Evolutionary conservation across 2,329 filamentous ascomycete species (phyloP), one percentile per base, ranked within the genome.

Genomic region (Biscogniauxia sp.): DNA sequence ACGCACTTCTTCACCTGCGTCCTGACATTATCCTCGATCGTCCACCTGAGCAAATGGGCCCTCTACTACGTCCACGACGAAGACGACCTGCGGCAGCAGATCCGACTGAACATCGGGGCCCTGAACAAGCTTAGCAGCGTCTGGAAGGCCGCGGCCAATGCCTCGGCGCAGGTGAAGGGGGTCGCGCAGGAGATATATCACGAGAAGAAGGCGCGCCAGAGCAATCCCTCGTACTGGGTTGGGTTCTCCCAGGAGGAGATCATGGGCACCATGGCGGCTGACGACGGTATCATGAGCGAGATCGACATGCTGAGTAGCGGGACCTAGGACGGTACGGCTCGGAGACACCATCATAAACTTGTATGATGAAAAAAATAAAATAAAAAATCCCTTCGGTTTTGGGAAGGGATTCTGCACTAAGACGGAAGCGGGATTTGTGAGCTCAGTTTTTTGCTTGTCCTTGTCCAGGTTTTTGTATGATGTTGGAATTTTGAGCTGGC

Each of bases 1-100:
- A 93, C 87, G 0, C 91, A 92, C 60, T 93, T 94, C 76, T 93
- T 95, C 77, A 91, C 89, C 37, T 95, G 91, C 71, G 88, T 90
- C 49, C 80, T 95, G 55, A 91, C 91, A 1, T 79, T 94, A 57
- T 90, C 89, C 19, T 91, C 91, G 6, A 90, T 93, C 67, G 89
- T 94, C 3, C 91, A 95, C 69, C 81, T 96, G 23, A 91, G 89
- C 58, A 91, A 90, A 64, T 96, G 92, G 86, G 88, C 80, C 57
- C 79, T 88, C 20, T 85, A 84, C 70, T 84, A 84, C 57, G 80
- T 88, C 53, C 81, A 82, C 62, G 83, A 86, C 67, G 87, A 88
- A 70, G 87, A 87, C 63, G 85, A 85, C 68, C 81, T 89, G 66
- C 89, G 88, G 64, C 90, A 92, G 75, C 88, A 86, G 67, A 89